These are phyloP conservation scores for Taphrina sp. DNA, from an alignment of 1,139 yeast species.

Conservation along the genomic window DNA sequence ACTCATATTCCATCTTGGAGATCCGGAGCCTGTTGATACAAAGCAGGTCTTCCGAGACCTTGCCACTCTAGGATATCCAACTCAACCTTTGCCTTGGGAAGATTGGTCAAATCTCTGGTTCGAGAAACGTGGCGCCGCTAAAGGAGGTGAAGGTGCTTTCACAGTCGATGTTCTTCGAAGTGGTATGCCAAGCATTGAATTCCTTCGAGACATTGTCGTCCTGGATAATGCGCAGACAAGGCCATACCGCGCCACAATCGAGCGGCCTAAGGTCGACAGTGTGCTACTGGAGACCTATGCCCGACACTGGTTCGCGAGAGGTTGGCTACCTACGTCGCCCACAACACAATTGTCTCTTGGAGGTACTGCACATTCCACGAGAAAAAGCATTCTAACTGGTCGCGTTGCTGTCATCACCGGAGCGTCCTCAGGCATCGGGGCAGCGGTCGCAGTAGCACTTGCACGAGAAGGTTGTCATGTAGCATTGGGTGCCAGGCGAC, in stretches of 20 bases:
- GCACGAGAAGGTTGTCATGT: conserved; percentile 34
- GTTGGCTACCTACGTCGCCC: conserved; percentile 20
- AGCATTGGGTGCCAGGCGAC: conserved; percentile 16
- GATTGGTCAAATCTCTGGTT: conserved; percentile 12
- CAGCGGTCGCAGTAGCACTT: conserved; percentile 31
- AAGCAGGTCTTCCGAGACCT: conserved; percentile 5
- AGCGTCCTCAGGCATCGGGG: conserved; percentile 34
- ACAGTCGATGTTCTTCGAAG: conserved; percentile 18
- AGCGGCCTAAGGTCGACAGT: conserved; percentile 20
- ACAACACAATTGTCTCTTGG: conserved; percentile 6
- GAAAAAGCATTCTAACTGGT: conserved; percentile 15
- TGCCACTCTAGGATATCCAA: conserved; percentile 15
- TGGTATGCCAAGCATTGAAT: conserved; percentile 25
- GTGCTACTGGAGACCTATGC: conserved; percentile 16
- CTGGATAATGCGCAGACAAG: conserved; percentile 23
- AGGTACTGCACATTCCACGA: conserved; percentile 8
- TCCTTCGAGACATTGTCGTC: conserved; percentile 9
- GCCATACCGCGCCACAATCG: conserved; percentile 12
- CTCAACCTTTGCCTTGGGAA: conserved; percentile 24
- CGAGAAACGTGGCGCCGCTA: conserved; percentile 17
- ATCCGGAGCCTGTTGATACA: conserved; percentile 17
- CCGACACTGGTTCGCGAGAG: conserved; percentile 20
- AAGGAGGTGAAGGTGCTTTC: conserved; percentile 18
- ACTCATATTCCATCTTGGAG: conserved; percentile 20
- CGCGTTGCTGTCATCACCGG: conserved; percentile 29